Evolutionary conservation across 805 yeast genomes (phyloP), one percentile per base, ranked within the genome.

Genomic region (Jamesozyma rosinii): DNA sequence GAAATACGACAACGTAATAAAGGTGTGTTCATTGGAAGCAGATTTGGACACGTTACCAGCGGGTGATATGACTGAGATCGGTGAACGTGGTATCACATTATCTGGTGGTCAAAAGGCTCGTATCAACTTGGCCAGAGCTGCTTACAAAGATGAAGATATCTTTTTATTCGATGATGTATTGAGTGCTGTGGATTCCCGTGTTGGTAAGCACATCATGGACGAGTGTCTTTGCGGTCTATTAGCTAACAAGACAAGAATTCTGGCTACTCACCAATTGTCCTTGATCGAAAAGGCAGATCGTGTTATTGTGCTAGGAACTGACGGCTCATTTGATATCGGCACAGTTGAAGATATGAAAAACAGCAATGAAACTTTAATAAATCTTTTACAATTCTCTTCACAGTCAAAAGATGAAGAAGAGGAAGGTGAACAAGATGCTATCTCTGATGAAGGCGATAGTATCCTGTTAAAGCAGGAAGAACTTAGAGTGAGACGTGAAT

Each of bases 81-180:
- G 95, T 48, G 95, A 85, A 59, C 72, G 85, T 58, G 95, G 95
- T 54, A 79, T 85, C 38, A 83, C 92, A 0, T 64, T 85, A 35
- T 81, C 90, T n/a, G 95, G 95, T 44, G 95, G 95, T 41, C 95
- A 85, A 59, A 85, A 85, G 66, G 90, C 94, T 0, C 74, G 95
- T 59, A 74, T 85, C 42, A 76, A 77, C 55, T 65, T 85, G 46
- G 95, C 95, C 3, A 72, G 95, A 57, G 82, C 90, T 2, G 86
- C 83, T 2, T 85, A 85, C 55, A 76, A 80, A 13, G 70, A 77
- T 22, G 72, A 74, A 17, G 87, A 82, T 54, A 79, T 83, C 20
- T 71, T 81, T 34, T 61, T 85, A 40, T 63, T 85, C 41, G 95
- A 85, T 57, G 95, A 85, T 58, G 87, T 84, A 14, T 69, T 85